Evolutionary conservation across 1,284 basidiomycete species (phyloP).

Genomic region (Farysia itapuensis): DNA sequence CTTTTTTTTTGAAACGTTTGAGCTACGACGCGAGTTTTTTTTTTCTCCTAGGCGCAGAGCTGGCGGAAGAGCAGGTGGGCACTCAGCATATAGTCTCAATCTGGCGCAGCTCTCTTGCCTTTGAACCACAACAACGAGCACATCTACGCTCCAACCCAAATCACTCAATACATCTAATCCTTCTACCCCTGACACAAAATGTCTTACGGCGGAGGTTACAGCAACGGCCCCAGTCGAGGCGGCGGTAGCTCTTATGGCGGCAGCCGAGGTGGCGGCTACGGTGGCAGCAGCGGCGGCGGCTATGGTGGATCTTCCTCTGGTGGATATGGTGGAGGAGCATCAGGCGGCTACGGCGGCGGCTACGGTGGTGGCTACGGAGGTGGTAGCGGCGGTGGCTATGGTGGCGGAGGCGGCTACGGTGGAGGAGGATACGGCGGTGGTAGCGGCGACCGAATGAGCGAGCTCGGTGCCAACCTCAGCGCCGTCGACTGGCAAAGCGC

Average conservation of each 20-base stretch:
- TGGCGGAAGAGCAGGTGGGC: too few relatives aligned
- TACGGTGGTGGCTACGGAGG: conserved; percentile 57
- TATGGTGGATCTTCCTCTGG: conserved; percentile 2
- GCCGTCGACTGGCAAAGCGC: conserved; percentile 78
- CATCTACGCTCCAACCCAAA: too few relatives aligned
- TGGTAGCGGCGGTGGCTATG: conserved; percentile 61
- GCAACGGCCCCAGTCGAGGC: conserved; percentile 33
- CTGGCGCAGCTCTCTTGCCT: too few relatives aligned
- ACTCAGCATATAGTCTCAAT: too few relatives aligned
- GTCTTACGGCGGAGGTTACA: conserved; percentile 47
- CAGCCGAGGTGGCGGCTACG: conserved; percentile 31
- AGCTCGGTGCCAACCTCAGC: conserved; percentile 79
- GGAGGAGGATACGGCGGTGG: conserved; percentile 34
- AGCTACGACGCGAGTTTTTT: too few relatives aligned
- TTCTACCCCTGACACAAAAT: too few relatives aligned
- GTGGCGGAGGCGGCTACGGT: conserved; percentile 25
- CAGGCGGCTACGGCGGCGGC: conserved; percentile 27
- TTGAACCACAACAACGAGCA: too few relatives aligned
- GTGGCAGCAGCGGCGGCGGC: conserved; percentile 28
- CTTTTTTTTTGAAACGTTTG: too few relatives aligned
- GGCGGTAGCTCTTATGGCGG: conserved; percentile 27
- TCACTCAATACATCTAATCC: too few relatives aligned
- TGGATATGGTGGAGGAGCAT: conserved; percentile 9
- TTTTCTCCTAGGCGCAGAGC: too few relatives aligned
- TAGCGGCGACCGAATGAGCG: conserved; percentile 76